Evolutionary conservation across 2,329 filamentous ascomycete species (phyloP).

Genomic region (Penicillium freii): DNA sequence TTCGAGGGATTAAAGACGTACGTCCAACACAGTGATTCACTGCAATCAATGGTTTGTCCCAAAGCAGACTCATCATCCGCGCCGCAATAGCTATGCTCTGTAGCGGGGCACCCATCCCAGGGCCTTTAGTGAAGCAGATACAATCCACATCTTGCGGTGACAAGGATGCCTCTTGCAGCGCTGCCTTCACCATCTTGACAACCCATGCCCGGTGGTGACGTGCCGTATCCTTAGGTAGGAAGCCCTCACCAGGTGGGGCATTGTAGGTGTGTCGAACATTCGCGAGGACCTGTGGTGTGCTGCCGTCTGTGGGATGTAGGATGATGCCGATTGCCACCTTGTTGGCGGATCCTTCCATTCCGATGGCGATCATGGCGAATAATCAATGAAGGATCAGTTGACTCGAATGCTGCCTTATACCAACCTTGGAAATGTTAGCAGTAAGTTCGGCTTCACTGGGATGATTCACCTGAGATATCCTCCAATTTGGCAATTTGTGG

Average conservation of each 20-base stretch:
- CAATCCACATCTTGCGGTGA: constrained; percentile 69
- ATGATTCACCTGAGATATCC: background rate
- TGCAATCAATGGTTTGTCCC: background rate
- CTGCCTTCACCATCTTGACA: constrained; percentile 71
- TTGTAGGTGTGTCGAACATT: constrained; percentile 88
- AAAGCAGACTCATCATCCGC: constrained; percentile 40
- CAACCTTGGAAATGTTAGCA: background rate
- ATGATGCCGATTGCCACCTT: constrained; percentile 95
- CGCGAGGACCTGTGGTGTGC: constrained; percentile 71
- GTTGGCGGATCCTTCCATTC: constrained; percentile 92
- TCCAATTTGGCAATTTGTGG: background rate
- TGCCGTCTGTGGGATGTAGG: constrained; percentile 60
- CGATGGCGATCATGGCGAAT: constrained; percentile 61
- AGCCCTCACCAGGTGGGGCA: constrained; percentile 83
- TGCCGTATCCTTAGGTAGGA: constrained; percentile 94
- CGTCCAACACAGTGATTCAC: background rate
- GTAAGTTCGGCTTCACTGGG: background rate
- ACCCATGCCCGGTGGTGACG: constrained; percentile 80
- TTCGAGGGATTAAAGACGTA: background rate
- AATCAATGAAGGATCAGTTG: background rate
- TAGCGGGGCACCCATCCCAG: constrained; percentile 93
- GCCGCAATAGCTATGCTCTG: constrained; percentile 83
- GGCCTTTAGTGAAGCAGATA: constrained; percentile 92
- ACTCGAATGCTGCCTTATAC: background rate
- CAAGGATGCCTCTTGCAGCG: constrained; percentile 67